phyloP scores from a whole-genome alignment of 2,329 filamentous ascomycete genomes.

The Colletotrichum incanum region DNA sequence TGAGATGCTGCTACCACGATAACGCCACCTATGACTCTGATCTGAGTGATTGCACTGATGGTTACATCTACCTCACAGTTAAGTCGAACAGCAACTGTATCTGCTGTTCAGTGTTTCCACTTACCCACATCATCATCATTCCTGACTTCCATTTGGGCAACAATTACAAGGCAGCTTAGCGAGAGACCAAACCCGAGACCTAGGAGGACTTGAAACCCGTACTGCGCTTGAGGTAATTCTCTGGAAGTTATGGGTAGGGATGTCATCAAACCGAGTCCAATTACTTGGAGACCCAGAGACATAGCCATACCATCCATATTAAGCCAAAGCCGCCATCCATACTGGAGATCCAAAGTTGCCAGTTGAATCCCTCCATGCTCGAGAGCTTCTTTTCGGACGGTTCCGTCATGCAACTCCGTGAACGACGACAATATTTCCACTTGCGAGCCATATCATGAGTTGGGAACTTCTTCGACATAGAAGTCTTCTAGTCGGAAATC shows the following conservation, averaged over 20 bases:
- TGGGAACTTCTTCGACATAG: background rate
- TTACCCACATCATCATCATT: conserved; percentile 48
- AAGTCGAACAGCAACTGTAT: background rate
- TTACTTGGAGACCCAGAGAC: conserved; percentile 52
- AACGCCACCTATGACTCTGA: conserved; percentile 56
- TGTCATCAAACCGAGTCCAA: conserved; percentile 54
- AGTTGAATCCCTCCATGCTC: background rate
- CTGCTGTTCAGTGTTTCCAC: background rate
- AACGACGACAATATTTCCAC: background rate
- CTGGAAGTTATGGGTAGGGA: conserved; percentile 33
- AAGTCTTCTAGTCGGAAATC: background rate
- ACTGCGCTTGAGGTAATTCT: conserved; percentile 43
- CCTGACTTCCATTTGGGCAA: conserved; percentile 2
- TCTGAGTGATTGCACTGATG: conserved; percentile 56
- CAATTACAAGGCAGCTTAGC: conserved; percentile 48
- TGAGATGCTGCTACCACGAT: conserved; percentile 43
- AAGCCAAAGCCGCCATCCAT: conserved; percentile 15
- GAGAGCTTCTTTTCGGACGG: background rate
- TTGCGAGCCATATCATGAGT: background rate
- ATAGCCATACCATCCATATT: conserved; percentile 6
- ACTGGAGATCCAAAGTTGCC: conserved; percentile 7
- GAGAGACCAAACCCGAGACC: conserved; percentile 56
- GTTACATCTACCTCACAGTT: background rate
- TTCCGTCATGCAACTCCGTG: background rate
- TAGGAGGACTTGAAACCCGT: conserved; percentile 55